These are phyloP conservation scores for Colletotrichum tropicicola DNA, from an alignment of 2,329 filamentous ascomycete species.

Conservation along the genomic window DNA sequence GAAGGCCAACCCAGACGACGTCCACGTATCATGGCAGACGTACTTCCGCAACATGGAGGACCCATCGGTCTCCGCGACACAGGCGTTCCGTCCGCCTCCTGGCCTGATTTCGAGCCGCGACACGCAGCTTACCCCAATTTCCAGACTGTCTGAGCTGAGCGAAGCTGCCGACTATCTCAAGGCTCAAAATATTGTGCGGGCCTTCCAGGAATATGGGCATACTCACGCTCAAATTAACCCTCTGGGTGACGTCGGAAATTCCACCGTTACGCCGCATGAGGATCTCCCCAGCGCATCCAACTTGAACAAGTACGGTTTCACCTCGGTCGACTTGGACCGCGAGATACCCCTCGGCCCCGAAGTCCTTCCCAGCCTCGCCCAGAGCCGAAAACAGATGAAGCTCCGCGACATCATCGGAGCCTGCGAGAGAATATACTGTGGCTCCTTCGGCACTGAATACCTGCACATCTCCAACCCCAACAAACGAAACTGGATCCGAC, in stretches of 20 bases:
- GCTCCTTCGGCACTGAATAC: slow-evolving; percentile 95
- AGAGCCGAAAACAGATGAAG: slow-evolving; percentile 94
- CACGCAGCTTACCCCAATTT: slow-evolving; percentile 73
- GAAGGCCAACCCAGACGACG: slow-evolving; percentile 90
- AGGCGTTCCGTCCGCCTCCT: slow-evolving; percentile 95
- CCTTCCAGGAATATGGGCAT: no score
- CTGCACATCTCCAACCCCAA: slow-evolving; percentile 97
- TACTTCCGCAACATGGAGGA: slow-evolving; percentile 99
- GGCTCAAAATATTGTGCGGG: no score
- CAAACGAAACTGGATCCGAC: slow-evolving; percentile 97
- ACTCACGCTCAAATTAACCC: no score
- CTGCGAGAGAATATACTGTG: slow-evolving; percentile 95
- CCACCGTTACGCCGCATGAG: no score
- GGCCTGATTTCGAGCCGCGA: slow-evolving; percentile 87
- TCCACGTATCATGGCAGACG: slow-evolving; percentile 97
- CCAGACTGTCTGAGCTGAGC: slow-evolving; percentile 70
- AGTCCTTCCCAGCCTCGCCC: slow-evolving; percentile 92
- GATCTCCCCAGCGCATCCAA: slow-evolving; percentile 86
- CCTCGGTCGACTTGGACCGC: slow-evolving; percentile 88
- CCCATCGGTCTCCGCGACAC: slow-evolving; percentile 94
- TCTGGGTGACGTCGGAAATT: no score
- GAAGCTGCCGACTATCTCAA: slow-evolving; percentile 88
- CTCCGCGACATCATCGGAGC: slow-evolving; percentile 91
- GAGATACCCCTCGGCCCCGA: slow-evolving; percentile 93
- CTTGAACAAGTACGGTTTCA: slow-evolving; percentile 93